Evolutionary conservation across 352 stramenopile genomes (phyloP).

Genomic region (Phytopythium montanum): DNA sequence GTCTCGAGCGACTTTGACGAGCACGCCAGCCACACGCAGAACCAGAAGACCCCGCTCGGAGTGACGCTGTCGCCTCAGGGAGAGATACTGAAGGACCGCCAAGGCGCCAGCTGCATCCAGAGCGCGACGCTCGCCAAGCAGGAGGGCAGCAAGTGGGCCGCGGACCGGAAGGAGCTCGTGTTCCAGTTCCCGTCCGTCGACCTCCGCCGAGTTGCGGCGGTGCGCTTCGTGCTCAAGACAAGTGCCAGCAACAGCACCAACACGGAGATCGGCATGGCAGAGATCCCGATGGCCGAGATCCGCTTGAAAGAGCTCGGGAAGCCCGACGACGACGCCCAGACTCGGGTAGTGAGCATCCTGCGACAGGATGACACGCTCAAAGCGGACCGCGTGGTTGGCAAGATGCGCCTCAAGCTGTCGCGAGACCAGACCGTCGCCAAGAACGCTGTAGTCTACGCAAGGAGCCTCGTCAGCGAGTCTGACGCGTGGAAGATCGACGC

Average conservation of each 20-base stretch:
- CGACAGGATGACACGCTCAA: constrained; percentile 15
- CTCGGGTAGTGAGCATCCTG: constrained; percentile 25
- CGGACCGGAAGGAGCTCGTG: constrained; percentile 3
- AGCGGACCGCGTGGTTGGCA: constrained; percentile 38
- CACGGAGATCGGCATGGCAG: constrained; percentile 28
- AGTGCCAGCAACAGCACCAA: constrained; percentile 13
- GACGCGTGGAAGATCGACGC: constrained; percentile 46
- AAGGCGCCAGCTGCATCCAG: constrained; percentile 22
- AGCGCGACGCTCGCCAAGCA: constrained; percentile 20
- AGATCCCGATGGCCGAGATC: constrained; percentile 34
- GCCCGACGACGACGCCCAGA: background rate
- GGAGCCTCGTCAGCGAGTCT: constrained; percentile 20
- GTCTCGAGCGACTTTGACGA: constrained; percentile 47
- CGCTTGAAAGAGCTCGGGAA: background rate
- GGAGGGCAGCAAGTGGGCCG: constrained; percentile 6
- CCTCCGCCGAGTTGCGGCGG: constrained; percentile 34
- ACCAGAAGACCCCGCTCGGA: constrained; percentile 32
- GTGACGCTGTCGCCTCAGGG: constrained; percentile 31
- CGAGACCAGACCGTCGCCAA: constrained; percentile 16
- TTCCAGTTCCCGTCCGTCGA: constrained; percentile 40
- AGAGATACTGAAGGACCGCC: constrained; percentile 38
- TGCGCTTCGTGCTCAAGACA: constrained; percentile 30
- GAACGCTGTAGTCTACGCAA: constrained; percentile 28
- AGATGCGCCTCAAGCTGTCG: constrained; percentile 38
- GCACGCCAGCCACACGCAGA: constrained; percentile 14